Evolutionary conservation across 495 filamentous ascomycete genomes (phyloP).

Genomic region (Tuber umbilicatum): DNA sequence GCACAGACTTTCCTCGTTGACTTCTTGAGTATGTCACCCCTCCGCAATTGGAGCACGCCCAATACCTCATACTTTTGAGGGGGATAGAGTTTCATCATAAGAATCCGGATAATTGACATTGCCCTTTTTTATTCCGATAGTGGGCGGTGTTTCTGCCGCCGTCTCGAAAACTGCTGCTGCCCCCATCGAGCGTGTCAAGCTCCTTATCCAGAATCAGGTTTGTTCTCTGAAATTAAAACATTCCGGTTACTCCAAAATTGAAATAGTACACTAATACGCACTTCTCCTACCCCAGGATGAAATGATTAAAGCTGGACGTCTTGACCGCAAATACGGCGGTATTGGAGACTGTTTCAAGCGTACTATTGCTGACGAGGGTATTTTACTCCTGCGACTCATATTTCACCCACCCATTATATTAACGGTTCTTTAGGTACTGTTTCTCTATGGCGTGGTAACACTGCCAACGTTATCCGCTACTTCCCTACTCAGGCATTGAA

Average conservation of each 20-base stretch:
- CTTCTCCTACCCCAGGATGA: conserved; percentile 66
- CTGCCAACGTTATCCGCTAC: conserved; percentile 99
- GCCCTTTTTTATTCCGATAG: conserved; percentile 24
- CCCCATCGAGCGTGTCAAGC: conserved; percentile 99
- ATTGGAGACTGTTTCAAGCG: conserved; percentile 91
- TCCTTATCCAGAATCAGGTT: conserved; percentile 99
- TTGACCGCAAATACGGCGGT: conserved; percentile 92
- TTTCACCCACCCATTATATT: conserved; percentile 16
- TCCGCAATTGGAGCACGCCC: conserved; percentile 7
- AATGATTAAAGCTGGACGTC: conserved; percentile 98
- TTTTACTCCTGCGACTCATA: conserved; percentile 26
- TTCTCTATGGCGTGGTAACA: conserved; percentile 98
- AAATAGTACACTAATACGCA: conserved; percentile 18
- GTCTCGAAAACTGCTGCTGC: conserved; percentile 99
- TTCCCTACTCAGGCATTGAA: conserved; percentile 99
- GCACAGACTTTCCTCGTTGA: conserved; percentile 65
- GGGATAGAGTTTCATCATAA: conserved; percentile 15
- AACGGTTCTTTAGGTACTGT: conserved; percentile 50
- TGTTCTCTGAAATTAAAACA: conserved; percentile 40
- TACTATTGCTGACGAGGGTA: conserved; percentile 74
- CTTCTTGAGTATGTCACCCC: conserved; percentile 83
- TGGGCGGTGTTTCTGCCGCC: conserved; percentile 99
- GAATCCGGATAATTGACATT: conserved; percentile 23
- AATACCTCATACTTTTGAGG: conserved; percentile 4
- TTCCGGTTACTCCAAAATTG: background rate